Conservation (phyloP, 257 asterid genomes). For the Verbena officinalis region DNA sequence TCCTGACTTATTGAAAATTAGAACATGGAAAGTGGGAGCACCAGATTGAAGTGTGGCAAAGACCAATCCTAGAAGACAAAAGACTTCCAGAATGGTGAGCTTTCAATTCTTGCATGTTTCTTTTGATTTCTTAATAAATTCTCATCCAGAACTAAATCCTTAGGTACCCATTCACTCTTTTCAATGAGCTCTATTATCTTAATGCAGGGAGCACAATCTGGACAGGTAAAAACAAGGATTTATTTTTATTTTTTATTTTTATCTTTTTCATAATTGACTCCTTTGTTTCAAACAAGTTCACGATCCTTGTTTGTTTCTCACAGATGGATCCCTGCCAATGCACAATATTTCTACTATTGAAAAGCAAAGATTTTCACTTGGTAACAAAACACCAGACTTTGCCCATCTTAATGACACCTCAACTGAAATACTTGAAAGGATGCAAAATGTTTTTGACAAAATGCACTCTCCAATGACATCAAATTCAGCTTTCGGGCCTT, state of each 20-base stretch:
- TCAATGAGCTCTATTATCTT: constrained; percentile 88
- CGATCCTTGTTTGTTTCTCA: constrained; percentile 10
- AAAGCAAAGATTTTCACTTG: constrained; percentile 53
- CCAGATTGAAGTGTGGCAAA: constrained; percentile 84
- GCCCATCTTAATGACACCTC: constrained; percentile 51
- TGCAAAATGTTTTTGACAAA: constrained; percentile 53
- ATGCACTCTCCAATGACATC: constrained; percentile 53
- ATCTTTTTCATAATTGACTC: not conserved
- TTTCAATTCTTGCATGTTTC: constrained; percentile 11
- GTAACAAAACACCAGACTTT: constrained; percentile 33
- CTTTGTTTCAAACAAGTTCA: not conserved
- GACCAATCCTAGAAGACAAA: constrained; percentile 71
- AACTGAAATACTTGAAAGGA: constrained; percentile 54
- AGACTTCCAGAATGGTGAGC: constrained; percentile 79
- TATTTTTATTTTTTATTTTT: not conserved
- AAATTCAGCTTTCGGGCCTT: constrained; percentile 69
- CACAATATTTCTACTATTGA: constrained; percentile 50
- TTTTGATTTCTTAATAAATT: constrained; percentile 18
- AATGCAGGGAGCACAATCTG: constrained; percentile 81
- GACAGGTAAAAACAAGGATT: constrained; percentile 63
- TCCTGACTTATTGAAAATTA: constrained; percentile 21
- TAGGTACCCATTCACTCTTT: constrained; percentile 76
- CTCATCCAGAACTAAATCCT: constrained; percentile 17
- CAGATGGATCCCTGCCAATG: constrained; percentile 74
- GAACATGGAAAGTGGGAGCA: constrained; percentile 55